These are phyloP conservation scores for Halenospora varia DNA, from an alignment of 495 filamentous ascomycete species.

Conservation along the genomic window DNA sequence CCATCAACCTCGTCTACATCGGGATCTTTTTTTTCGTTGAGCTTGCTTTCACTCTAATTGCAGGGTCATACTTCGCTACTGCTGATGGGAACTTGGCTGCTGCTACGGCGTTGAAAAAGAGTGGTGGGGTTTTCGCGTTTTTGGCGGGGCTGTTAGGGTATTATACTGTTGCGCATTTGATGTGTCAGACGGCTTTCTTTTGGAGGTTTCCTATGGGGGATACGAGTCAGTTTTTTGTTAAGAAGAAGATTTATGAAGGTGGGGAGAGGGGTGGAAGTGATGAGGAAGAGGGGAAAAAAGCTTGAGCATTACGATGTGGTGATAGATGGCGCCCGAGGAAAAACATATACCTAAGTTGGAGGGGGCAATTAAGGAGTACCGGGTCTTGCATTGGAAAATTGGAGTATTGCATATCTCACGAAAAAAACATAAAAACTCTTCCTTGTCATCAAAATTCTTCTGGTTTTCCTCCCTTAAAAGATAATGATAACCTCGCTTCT, in stretches of 20 bases:
- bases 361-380: background rate
- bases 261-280: background rate
- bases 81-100: conserved; percentile 37
- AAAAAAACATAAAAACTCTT: no score
- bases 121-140: conserved; percentile 44
- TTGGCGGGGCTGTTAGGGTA: conserved; percentile 43
- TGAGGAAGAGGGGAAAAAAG: background rate
- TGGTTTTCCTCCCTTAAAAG: no score
- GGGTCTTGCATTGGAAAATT: no score
- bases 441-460: no score
- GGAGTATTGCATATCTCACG: no score
- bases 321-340: background rate
- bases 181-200: conserved; percentile 38
- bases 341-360: background rate
- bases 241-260: conserved; percentile 37
- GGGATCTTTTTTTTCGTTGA: conserved; percentile 43
- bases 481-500: no score
- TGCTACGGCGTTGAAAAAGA: conserved; percentile 36
- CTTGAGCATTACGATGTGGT: background rate
- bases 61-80: conserved; percentile 40
- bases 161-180: conserved; percentile 43
- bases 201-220: conserved; percentile 43
- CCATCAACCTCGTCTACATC: conserved; percentile 45
- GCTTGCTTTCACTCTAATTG: conserved; percentile 40
- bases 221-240: conserved; percentile 39